Conservation (phyloP, 106 monocot genomes). For the Allium sativum region DNA sequence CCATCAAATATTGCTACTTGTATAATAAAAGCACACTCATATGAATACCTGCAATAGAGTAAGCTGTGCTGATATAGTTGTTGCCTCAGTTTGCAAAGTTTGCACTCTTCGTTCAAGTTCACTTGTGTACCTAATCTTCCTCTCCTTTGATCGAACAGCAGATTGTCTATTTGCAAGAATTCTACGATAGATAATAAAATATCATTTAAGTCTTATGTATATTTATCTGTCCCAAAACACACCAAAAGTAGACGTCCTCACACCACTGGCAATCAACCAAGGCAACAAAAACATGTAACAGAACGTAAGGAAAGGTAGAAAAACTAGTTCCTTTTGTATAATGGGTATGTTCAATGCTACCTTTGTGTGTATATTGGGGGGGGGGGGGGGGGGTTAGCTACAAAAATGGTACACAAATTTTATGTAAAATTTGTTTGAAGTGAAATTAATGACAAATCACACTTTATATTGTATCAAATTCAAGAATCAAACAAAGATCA, state of each 20-base stretch:
- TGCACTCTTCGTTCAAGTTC: conserved; percentile 37
- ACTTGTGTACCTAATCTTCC: conserved; percentile 30
- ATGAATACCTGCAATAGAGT: conserved; percentile 28
- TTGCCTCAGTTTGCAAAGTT: conserved; percentile 31
- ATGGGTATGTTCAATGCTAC: neutral
- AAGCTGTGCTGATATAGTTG: conserved; percentile 29
- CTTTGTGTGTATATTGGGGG: no score
- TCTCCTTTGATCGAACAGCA: conserved; percentile 38
- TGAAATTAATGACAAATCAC: no score
- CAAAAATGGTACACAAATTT: no score
- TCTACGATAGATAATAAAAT: conserved; percentile 7
- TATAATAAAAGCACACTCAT: neutral
- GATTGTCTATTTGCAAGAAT: conserved; percentile 44
- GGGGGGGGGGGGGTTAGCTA: no score
- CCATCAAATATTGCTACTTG: no score
- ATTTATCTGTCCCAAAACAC: no score
- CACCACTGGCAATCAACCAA: neutral
- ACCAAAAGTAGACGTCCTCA: neutral
- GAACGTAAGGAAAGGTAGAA: no score
- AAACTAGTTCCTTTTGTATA: neutral
- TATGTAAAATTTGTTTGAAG: no score
- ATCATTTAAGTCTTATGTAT: neutral
- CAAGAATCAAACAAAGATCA: no score
- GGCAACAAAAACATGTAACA: neutral
- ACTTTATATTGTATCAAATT: no score